Evolutionary conservation across 495 filamentous ascomycete genomes (phyloP).

Genomic region (Neurospora tetraspora): DNA sequence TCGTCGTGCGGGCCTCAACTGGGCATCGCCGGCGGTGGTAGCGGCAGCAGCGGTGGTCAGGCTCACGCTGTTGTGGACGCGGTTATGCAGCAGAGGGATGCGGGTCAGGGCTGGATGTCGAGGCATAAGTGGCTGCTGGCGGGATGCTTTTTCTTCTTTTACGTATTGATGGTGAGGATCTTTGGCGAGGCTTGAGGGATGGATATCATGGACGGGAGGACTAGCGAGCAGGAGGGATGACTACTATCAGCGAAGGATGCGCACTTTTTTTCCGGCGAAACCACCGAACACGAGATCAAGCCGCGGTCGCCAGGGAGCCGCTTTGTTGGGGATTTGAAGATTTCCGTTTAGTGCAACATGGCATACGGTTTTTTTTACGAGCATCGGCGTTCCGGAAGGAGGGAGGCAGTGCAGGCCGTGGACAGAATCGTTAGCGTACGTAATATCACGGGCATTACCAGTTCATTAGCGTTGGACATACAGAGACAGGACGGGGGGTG

Average conservation of each 20-base stretch:
- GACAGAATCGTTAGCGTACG: neutral
- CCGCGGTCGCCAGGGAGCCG: neutral
- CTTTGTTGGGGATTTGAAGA: neutral
- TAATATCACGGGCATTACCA: neutral
- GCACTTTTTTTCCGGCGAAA: neutral
- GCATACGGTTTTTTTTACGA: neutral
- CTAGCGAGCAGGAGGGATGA: neutral
- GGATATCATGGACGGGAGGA: neutral
- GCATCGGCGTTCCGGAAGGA: neutral
- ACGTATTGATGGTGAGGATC: slow-evolving; percentile 68
- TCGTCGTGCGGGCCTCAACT: slow-evolving; percentile 57
- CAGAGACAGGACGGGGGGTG: neutral
- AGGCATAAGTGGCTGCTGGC: slow-evolving; percentile 67
- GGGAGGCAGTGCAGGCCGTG: neutral
- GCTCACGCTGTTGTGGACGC: slow-evolving; percentile 70
- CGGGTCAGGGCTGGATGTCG: slow-evolving; percentile 69
- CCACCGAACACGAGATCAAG: neutral
- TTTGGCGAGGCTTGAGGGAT: slow-evolving; percentile 35
- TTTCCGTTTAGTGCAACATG: neutral
- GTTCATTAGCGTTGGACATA: neutral
- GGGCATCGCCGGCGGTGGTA: slow-evolving; percentile 46
- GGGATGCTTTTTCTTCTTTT: slow-evolving; percentile 58
- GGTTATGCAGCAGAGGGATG: slow-evolving; percentile 64
- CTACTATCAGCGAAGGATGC: neutral
- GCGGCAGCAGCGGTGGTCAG: slow-evolving; percentile 49